Conservation (phyloP, 495 filamentous ascomycete genomes). For the Aspergillus biplanus region DNA sequence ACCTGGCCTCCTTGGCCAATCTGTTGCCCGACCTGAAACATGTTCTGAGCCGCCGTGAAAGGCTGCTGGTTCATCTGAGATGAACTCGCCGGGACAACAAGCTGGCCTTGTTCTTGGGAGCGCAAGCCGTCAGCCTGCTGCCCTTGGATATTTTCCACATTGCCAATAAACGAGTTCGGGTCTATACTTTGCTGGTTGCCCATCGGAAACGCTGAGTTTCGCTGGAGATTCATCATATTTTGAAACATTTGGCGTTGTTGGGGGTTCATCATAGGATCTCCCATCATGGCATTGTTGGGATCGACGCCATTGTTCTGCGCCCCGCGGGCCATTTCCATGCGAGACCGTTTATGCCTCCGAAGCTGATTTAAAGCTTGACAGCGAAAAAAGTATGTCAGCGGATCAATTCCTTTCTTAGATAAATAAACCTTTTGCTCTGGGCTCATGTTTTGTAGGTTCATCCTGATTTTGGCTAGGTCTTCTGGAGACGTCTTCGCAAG, state of each 20-base stretch:
- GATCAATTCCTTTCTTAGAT: slow-evolving; percentile 46
- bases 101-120: slow-evolving; percentile 65
- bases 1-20: slow-evolving; percentile 42
- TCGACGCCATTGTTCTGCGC: slow-evolving; percentile 33
- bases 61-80: slow-evolving; percentile 49
- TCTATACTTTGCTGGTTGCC: slow-evolving; percentile 48
- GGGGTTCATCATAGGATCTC: slow-evolving; percentile 42
- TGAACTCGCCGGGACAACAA: slow-evolving; percentile 68
- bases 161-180: slow-evolving; percentile 51
- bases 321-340: slow-evolving; percentile 38
- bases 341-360: slow-evolving; percentile 38
- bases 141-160: slow-evolving; percentile 58
- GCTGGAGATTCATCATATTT: slow-evolving; percentile 50
- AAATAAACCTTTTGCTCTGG: slow-evolving; percentile 48
- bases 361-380: slow-evolving; percentile 48
- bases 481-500: slow-evolving; percentile 42
- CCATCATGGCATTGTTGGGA: slow-evolving; percentile 40
- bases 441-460: slow-evolving; percentile 47
- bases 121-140: slow-evolving; percentile 66
- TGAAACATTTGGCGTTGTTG: slow-evolving; percentile 48
- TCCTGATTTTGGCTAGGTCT: slow-evolving; percentile 49
- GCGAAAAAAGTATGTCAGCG: slow-evolving; percentile 54
- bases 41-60: slow-evolving; percentile 40
- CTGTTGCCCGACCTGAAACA: slow-evolving; percentile 41
- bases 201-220: slow-evolving; percentile 42